Evolutionary conservation across 2,329 filamentous ascomycete genomes (phyloP).

Genomic region (Ophiocordyceps australis): DNA sequence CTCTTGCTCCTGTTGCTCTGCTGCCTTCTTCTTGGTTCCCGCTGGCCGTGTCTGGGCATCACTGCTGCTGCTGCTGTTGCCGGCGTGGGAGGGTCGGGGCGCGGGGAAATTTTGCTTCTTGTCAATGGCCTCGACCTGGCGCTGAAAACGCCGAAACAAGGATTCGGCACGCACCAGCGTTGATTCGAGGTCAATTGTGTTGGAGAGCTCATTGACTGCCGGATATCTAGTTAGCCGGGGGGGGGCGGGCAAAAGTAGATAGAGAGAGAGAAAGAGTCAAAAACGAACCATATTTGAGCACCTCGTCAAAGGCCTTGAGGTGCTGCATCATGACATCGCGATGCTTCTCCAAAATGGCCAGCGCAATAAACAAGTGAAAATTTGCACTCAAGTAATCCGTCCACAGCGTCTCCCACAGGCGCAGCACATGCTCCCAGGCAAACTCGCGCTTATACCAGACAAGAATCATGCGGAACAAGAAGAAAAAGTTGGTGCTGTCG

Average conservation of each 20-base stretch:
- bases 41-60: no score
- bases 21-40: conserved; percentile 5
- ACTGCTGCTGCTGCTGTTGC: conserved; percentile 3
- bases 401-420: conserved; percentile 87
- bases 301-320: conserved; percentile 86
- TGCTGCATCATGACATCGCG: conserved; percentile 93
- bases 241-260: no score
- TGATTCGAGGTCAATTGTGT: conserved; percentile 76
- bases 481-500: conserved; percentile 98
- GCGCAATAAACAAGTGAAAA: conserved; percentile 86
- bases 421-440: conserved; percentile 67
- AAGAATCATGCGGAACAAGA: conserved; percentile 97
- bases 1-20: conserved; percentile 6
- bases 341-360: conserved; percentile 91
- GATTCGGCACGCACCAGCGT: conserved; percentile 78
- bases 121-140: conserved; percentile 79
- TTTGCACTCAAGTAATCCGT: conserved; percentile 78
- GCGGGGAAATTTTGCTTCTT: conserved; percentile 74
- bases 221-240: conserved; percentile 5
- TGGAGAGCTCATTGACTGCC: conserved; percentile 82
- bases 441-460: conserved; percentile 99
- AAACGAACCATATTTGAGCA: conserved; percentile 76
- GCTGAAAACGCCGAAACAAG: conserved; percentile 74
- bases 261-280: background rate
- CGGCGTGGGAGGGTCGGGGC: conserved; percentile 10